A percentile compares a stretch with the other conserved stretches of the same genome.
Conservation (phyloP, 2,329 filamentous ascomycete species). For the Coleophoma cylindrospora region DNA sequence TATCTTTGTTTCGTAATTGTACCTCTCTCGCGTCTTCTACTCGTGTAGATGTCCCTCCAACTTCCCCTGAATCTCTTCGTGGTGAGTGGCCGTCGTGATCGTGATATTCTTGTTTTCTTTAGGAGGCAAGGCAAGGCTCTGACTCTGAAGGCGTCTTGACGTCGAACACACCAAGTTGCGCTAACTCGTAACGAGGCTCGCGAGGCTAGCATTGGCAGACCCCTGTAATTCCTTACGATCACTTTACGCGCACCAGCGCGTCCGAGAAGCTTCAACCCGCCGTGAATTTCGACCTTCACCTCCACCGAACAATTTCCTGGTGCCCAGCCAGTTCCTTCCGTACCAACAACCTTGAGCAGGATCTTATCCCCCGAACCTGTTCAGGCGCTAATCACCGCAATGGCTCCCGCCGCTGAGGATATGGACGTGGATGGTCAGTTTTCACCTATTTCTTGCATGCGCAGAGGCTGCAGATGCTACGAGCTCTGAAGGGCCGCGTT, state of each 20-base stretch:
- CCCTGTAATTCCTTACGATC: background rate
- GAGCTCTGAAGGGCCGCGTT: conserved; percentile 10
- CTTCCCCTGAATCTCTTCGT: conserved; percentile 1
- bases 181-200: background rate
- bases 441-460: background rate
- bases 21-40: background rate
- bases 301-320: no score
- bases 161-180: background rate
- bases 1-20: background rate
- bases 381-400: conserved; percentile 13
- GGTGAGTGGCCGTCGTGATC: conserved; percentile 1
- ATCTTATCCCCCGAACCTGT: no score
- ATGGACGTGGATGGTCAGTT: conserved; percentile 45
- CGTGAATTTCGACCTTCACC: background rate
- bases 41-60: background rate
- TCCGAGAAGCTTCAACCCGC: conserved; percentile 1
- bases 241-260: conserved; percentile 10
- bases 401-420: conserved; percentile 39
- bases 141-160: background rate
- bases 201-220: background rate
- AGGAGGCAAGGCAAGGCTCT: conserved; percentile 1
- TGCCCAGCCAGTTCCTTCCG: no score
- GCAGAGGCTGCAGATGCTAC: background rate
- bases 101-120: background rate
- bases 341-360: no score